Percentiles rank a stretch among this genome's conserved stretches.
These are phyloP conservation scores for Neocatenulostroma microsporum DNA, from an alignment of 2,329 filamentous ascomycete species.

Conservation along the genomic window DNA sequence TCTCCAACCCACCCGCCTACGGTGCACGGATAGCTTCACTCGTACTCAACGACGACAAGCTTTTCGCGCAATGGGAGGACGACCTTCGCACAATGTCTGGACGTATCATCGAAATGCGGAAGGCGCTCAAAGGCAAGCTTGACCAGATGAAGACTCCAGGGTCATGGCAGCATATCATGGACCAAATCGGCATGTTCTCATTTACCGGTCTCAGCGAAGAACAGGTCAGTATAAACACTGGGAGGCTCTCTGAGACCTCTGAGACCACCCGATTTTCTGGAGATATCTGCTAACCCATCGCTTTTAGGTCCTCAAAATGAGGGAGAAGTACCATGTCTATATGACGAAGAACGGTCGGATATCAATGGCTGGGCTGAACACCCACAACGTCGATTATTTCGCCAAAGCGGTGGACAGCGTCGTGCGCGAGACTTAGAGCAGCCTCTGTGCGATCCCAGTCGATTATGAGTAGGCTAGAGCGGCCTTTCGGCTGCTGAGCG, in stretches of 20 bases:
- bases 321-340: conserved; percentile 67
- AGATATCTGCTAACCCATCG: too few species aligned
- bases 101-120: conserved; percentile 87
- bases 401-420: conserved; percentile 82
- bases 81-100: conserved; percentile 92
- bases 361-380: conserved; percentile 96
- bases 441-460: too few species aligned
- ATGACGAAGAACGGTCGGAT: conserved; percentile 98
- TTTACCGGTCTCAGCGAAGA: conserved; percentile 73
- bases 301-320: too few species aligned
- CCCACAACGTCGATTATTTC: conserved; percentile 85
- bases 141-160: conserved; percentile 81
- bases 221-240: too few species aligned
- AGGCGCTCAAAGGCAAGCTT: conserved; percentile 66
- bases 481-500: too few species aligned
- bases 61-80: conserved; percentile 88
- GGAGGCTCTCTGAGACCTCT: too few species aligned
- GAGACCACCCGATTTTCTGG: too few species aligned
- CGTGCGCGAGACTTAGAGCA: conserved; percentile 51
- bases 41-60: conserved; percentile 70
- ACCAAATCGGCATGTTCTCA: conserved; percentile 99
- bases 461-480: too few species aligned
- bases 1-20: conserved; percentile 92
- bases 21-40: conserved; percentile 81
- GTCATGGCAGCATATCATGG: conserved; percentile 93